These are phyloP conservation scores for Sutorius eximius DNA, from an alignment of 1,284 basidiomycete genomes.

Conservation along the genomic window DNA sequence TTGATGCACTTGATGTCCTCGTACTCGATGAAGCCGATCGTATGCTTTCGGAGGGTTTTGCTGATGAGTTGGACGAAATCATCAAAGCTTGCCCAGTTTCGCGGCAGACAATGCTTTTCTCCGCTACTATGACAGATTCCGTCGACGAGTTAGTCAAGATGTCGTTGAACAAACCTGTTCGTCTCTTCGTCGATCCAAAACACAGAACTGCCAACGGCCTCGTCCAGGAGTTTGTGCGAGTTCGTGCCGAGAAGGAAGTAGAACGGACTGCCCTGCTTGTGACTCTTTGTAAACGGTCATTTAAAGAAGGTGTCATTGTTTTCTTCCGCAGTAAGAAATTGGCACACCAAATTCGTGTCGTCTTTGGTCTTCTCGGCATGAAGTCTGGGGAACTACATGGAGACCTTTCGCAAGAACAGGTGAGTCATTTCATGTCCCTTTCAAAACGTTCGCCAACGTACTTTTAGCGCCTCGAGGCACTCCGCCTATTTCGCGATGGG, in stretches of 20 bases:
- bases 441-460: constrained; percentile 5
- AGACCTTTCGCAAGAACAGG: constrained; percentile 94
- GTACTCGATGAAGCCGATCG: constrained; percentile 97
- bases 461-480: constrained; percentile 75
- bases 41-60: constrained; percentile 97
- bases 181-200: constrained; percentile 95
- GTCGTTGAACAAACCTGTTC: constrained; percentile 88
- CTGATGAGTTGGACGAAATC: constrained; percentile 94
- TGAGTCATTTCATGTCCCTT: constrained; percentile 35
- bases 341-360: constrained; percentile 93
- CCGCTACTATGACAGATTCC: constrained; percentile 96
- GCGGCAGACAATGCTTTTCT: constrained; percentile 97
- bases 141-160: constrained; percentile 92
- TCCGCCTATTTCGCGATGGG: constrained; percentile 87
- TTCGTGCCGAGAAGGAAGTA: constrained; percentile 74
- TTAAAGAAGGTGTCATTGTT: constrained; percentile 83
- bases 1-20: constrained; percentile 91
- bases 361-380: constrained; percentile 88
- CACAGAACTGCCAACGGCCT: constrained; percentile 86
- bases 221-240: constrained; percentile 93
- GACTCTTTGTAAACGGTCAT: constrained; percentile 84
- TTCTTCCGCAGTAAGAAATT: constrained; percentile 96
- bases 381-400: constrained; percentile 93
- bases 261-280: constrained; percentile 85
- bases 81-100: constrained; percentile 85